Evolutionary conservation across 345 rosid genomes (phyloP).

Genomic region (Cardamine resedifolia): DNA sequence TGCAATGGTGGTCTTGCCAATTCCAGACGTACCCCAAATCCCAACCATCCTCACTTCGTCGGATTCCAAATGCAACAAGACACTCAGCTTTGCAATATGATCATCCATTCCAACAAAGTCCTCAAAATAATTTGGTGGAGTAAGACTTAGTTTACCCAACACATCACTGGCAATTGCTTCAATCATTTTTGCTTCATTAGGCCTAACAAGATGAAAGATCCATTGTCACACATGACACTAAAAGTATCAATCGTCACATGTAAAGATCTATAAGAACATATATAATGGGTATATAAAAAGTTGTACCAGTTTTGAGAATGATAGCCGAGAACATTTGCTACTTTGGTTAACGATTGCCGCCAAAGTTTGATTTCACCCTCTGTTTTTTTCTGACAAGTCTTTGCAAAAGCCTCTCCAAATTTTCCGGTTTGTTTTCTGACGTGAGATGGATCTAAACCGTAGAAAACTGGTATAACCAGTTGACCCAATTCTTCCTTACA

Average conservation of each 20-base stretch:
- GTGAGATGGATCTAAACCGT: neutral
- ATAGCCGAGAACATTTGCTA: neutral
- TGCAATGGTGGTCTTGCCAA: too few relatives aligned
- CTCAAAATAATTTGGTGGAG: neutral
- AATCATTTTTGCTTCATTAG: neutral
- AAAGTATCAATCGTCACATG: neutral
- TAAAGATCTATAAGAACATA: neutral
- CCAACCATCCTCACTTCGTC: neutral
- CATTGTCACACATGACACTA: neutral
- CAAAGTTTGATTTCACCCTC: neutral
- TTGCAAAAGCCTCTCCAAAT: neutral
- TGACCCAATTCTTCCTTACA: neutral
- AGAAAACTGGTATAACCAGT: slow-evolving; percentile 9
- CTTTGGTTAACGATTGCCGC: neutral
- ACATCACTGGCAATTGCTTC: neutral
- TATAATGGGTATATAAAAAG: neutral
- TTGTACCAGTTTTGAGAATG: neutral
- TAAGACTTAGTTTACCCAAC: neutral
- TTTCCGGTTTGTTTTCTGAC: neutral
- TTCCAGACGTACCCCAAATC: neutral
- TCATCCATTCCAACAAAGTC: neutral
- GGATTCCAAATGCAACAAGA: neutral
- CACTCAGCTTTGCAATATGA: neutral
- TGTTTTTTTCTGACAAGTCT: neutral
- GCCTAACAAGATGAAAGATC: neutral